Evolutionary conservation across 129 eudicot genomes (phyloP).

Genomic region (Mikania micrantha): DNA sequence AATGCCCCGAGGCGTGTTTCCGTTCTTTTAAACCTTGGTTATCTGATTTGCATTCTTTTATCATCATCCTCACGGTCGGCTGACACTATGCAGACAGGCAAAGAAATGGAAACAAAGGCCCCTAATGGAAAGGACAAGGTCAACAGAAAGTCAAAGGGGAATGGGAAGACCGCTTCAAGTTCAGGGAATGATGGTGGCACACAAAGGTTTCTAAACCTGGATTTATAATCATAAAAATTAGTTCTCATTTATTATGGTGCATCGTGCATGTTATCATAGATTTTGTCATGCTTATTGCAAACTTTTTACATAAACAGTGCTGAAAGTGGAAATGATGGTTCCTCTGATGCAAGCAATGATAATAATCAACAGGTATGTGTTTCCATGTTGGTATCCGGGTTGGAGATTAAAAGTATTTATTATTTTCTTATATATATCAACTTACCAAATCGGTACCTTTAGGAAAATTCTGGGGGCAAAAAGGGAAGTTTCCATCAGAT

Average conservation of each 20-base stretch:
- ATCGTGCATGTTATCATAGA: neutral
- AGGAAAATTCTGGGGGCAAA: constrained; percentile 59
- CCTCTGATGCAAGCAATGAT: constrained; percentile 77
- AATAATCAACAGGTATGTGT: constrained; percentile 45
- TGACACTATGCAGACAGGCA: constrained; percentile 26
- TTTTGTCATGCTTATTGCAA: neutral
- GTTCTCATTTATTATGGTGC: neutral
- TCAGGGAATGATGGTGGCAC: constrained; percentile 92
- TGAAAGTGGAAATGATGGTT: constrained; percentile 80
- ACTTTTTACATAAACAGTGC: constrained; percentile 34
- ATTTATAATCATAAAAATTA: neutral
- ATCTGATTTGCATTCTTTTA: neutral
- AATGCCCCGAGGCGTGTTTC: too few species aligned
- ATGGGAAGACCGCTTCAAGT: constrained; percentile 75
- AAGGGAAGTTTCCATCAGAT: constrained; percentile 89
- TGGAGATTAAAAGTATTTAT: neutral
- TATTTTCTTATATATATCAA: neutral
- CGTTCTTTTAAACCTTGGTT: too few species aligned
- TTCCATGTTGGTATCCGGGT: neutral
- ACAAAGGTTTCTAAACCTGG: constrained; percentile 44
- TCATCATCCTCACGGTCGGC: constrained; percentile 28
- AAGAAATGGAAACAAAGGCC: constrained; percentile 52
- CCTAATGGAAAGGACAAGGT: constrained; percentile 41
- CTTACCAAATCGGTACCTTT: constrained; percentile 1
- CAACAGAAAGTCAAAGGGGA: constrained; percentile 53